Conservation (phyloP, 2,329 filamentous ascomycete genomes). For the Stagonosporopsis cucurbitacearum region DNA sequence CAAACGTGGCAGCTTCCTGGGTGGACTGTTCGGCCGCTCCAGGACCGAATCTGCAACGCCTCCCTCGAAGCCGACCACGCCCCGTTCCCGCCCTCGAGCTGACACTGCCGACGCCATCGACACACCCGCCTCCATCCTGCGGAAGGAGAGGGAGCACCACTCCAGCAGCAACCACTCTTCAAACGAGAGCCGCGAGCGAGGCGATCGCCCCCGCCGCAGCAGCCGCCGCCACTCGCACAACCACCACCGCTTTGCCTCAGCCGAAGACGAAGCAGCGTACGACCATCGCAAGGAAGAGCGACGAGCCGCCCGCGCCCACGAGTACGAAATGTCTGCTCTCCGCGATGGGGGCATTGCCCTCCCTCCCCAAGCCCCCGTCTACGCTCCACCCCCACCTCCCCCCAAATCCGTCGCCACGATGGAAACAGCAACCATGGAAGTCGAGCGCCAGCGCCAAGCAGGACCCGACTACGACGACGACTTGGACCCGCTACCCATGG, state of each 20-base stretch:
- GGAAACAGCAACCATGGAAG: slow-evolving; percentile 30
- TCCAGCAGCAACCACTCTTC: slow-evolving; percentile 42
- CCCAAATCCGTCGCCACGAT: slow-evolving; percentile 12
- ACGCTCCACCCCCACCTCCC: slow-evolving; percentile 29
- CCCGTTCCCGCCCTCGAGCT: slow-evolving; percentile 31
- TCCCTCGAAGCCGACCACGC: slow-evolving; percentile 34
- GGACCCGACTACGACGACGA: slow-evolving; percentile 19
- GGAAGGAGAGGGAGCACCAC: slow-evolving; percentile 34
- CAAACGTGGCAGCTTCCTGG: slow-evolving; percentile 40
- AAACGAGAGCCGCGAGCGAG: slow-evolving; percentile 39
- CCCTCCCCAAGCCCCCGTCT: slow-evolving; percentile 13
- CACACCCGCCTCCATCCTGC: slow-evolving; percentile 19
- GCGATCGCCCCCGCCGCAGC: slow-evolving; percentile 41
- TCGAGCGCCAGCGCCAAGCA: neutral
- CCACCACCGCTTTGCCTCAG: slow-evolving; percentile 34
- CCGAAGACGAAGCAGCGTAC: slow-evolving; percentile 45
- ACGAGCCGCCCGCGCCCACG: slow-evolving; percentile 31
- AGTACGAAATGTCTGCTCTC: slow-evolving; percentile 39
- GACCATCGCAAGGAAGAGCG: slow-evolving; percentile 40
- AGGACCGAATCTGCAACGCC: slow-evolving; percentile 39
- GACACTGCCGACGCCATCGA: slow-evolving; percentile 33
- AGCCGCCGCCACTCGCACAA: slow-evolving; percentile 38
- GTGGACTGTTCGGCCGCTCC: slow-evolving; percentile 42
- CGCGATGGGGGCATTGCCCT: slow-evolving; percentile 35
- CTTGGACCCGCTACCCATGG: neutral